Base-by-base conservation (phyloP, 768 basidiomycete species). In the Lactarius indigo region DNA sequence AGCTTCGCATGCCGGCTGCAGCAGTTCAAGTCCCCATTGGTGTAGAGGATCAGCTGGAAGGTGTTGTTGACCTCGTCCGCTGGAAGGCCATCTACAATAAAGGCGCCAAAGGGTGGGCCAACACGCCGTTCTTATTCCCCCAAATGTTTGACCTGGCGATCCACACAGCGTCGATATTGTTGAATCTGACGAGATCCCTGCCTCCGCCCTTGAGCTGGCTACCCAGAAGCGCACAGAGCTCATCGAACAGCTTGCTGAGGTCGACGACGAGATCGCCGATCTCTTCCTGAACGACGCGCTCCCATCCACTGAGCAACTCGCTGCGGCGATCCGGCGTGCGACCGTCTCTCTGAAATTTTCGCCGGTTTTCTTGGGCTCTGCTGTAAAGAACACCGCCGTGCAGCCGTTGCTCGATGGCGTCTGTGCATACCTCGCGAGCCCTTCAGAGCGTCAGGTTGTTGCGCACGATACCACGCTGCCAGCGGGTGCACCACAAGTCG, bases 1-100 rank as follows among this genome's bases (percentile, higher is more conserved):
- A 98, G 77, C 87, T 99, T 39, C 87, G 89, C 63, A 95, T 97
- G 61, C 83, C 92, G 39, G 96, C 96, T 28, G 97, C 97, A 10
- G 94, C 96, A 20, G 91, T 98, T 13, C 96, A 98, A 72, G 88
- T 98, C 20, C 97, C 96, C 18, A 98, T 99, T 68, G 97, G 97
- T 2, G 78, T 76, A 71, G 97, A 98, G 75, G 89, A 89, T 66
- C 87, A 89, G 50, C 89, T 98, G 73, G 84, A 82, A 47, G 97
- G 97, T 66, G 91, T 98, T 1, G 90, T 99, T 37, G 97, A 99
- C 77, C 81, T 99, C 39, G 92, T 99, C 59, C 84, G 91, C 66
- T 94, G 92, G 96, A 92, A 94, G 75, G 86, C 96, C 15, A 83
- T 97, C 61, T 98, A 97, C 79, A 96, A 97, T 74, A 84, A 95